phyloP scores from a whole-genome alignment of 257 asterid species.

The Ilex asprella region DNA sequence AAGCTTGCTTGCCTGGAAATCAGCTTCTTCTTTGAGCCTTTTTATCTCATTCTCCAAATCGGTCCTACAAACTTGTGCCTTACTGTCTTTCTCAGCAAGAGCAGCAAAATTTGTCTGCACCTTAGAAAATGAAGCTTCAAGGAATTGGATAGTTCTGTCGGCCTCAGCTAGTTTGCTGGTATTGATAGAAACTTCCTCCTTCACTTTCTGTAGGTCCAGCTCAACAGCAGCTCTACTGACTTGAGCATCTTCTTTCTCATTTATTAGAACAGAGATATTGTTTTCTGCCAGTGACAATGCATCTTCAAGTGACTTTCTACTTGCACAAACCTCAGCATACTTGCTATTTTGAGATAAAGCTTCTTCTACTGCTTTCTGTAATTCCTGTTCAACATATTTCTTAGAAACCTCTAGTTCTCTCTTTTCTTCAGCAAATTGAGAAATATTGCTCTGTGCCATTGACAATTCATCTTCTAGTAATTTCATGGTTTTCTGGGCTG shows the following conservation, averaged over 20 bases:
- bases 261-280: slow-evolving; percentile 37
- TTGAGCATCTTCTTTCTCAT: slow-evolving; percentile 49
- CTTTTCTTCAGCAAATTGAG: neutral
- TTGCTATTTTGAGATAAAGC: slow-evolving; percentile 39
- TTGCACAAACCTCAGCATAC: slow-evolving; percentile 50
- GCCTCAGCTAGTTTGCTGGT: slow-evolving; percentile 49
- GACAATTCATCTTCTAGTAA: slow-evolving; percentile 54
- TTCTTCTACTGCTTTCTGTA: slow-evolving; percentile 52
- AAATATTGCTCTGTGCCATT: slow-evolving; percentile 40
- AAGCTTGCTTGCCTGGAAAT: slow-evolving; percentile 45
- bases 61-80: slow-evolving; percentile 33
- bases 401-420: slow-evolving; percentile 52
- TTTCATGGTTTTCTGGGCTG: slow-evolving; percentile 36
- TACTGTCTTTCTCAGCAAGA: slow-evolving; percentile 58
- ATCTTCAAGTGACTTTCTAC: slow-evolving; percentile 46
- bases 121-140: slow-evolving; percentile 63
- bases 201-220: slow-evolving; percentile 42
- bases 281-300: slow-evolving; percentile 51
- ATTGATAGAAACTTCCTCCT: slow-evolving; percentile 43
- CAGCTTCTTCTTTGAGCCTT: slow-evolving; percentile 60
- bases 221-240: slow-evolving; percentile 43
- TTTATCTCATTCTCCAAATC: slow-evolving; percentile 61
- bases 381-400: slow-evolving; percentile 45
- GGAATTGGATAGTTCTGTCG: slow-evolving; percentile 57
- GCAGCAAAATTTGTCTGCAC: slow-evolving; percentile 46